Conservation (phyloP, 2,329 filamentous ascomycete genomes). For the Exophiala sp. region DNA sequence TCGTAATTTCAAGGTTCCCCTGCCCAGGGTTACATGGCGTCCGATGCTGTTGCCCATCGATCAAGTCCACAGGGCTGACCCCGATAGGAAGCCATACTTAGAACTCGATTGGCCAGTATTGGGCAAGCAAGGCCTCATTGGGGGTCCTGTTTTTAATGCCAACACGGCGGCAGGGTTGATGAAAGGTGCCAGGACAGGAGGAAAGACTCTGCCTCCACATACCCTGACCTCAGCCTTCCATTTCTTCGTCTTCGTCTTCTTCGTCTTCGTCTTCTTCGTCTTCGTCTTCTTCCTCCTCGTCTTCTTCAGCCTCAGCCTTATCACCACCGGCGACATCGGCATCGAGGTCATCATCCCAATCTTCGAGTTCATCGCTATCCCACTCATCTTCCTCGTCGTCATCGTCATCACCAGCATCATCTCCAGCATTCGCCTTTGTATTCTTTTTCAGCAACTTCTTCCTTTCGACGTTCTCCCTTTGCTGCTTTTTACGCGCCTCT, state of each 20-base stretch:
- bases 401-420: slow-evolving; percentile 44
- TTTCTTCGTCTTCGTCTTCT: slow-evolving; percentile 35
- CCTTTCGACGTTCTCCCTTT: slow-evolving; percentile 83
- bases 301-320: slow-evolving; percentile 19
- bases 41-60: no score
- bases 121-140: no score
- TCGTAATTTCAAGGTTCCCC: no score
- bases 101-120: no score
- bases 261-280: slow-evolving; percentile 12
- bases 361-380: slow-evolving; percentile 43
- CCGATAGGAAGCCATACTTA: no score
- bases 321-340: slow-evolving; percentile 28
- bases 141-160: no score
- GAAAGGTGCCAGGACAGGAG: background rate
- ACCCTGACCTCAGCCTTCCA: slow-evolving; percentile 35
- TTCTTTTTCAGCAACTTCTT: slow-evolving; percentile 64
- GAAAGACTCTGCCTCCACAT: background rate
- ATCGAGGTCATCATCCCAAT: slow-evolving; percentile 30
- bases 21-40: no score
- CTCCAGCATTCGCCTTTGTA: slow-evolving; percentile 38
- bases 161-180: background rate
- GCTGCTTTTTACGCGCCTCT: slow-evolving; percentile 70
- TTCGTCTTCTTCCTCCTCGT: slow-evolving; percentile 8
- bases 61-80: no score
- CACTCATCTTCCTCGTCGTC: slow-evolving; percentile 49